Base-by-base conservation (phyloP, 2,329 filamentous ascomycete species). In the Penicillium sp. region DNA sequence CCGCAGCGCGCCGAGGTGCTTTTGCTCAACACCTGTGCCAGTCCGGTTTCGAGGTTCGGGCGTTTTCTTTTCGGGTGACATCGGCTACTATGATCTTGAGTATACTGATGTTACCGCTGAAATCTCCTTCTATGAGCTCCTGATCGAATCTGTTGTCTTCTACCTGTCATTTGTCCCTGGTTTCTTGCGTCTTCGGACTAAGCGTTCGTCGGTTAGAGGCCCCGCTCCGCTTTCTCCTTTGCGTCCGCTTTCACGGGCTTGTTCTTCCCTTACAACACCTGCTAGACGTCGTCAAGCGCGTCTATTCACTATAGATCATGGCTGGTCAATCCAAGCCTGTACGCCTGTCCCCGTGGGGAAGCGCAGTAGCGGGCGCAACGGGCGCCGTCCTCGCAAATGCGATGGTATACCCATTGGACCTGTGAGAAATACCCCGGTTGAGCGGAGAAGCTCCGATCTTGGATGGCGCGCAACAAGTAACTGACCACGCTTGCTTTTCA, bases 301-400 rank as follows among this genome's bases (percentile, higher is more conserved):
- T 58, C 58, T 43, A 38, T 26, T 58, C 51, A 22, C 25, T 37
- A 26, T 62, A 40, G 16, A 53, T 33, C 19, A 87, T 87, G 84
- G 75, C 82, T 59, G 81, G 79, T 60, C 82, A 83, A 73, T 85
- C 84, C 42, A 94, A 93, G 77, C 83, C 87, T 65, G 82, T 82
- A 56, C 82, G 82, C 67, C 86, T 98, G 61, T 93, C 95, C 45
- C 91, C 95, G 57, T 98, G 94, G 94, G 94, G 93, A 57, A 89
- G 89, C 74, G 95, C 95, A 57, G 87, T 97, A 67, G 94, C 95
- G 65, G 95, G 95, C 71, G 92, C 95, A 55, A 91, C 92, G 22
- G 95, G 95, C 63, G 95, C 95, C 51, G 92, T 98, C 40, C 84
- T 99, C 61, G 95, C 95, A 60, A 99, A 99, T 82, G 91, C 93